Conservation (phyloP, 306 rosid species). For the Medicago arabica region DNA sequence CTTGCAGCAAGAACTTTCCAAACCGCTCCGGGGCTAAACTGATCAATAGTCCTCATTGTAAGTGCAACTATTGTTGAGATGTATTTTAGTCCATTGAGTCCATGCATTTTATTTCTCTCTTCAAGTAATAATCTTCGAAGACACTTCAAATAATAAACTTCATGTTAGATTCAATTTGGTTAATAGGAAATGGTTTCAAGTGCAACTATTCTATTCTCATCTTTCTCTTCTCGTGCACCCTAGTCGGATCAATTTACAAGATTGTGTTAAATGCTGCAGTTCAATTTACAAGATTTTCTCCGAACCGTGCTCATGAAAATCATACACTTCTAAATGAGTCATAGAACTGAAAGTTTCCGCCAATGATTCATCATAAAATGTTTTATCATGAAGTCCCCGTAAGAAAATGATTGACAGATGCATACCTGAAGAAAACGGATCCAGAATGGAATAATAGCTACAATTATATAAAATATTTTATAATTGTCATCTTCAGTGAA, state of each 20-base stretch:
- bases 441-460: slow-evolving; percentile 78
- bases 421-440: slow-evolving; percentile 75
- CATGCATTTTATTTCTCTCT: slow-evolving; percentile 37
- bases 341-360: too few species aligned
- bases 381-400: too few species aligned
- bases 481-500: slow-evolving; percentile 52
- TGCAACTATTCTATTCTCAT: too few species aligned
- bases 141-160: slow-evolving; percentile 34
- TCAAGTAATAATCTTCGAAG: slow-evolving; percentile 39
- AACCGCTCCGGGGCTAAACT: neutral
- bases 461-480: slow-evolving; percentile 60
- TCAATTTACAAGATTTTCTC: too few species aligned
- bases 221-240: too few species aligned
- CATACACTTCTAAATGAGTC: too few species aligned
- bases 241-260: too few species aligned
- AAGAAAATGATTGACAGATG: too few species aligned
- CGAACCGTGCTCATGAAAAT: too few species aligned
- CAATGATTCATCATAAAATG: too few species aligned
- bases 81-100: slow-evolving; percentile 41
- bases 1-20: slow-evolving; percentile 39
- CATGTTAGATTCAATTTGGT: slow-evolving; percentile 3
- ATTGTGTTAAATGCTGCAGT: too few species aligned
- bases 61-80: slow-evolving; percentile 41
- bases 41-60: slow-evolving; percentile 14
- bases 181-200: neutral